These are phyloP conservation scores for Hypoxylon intermedium DNA, from an alignment of 495 filamentous ascomycete species.

Conservation along the genomic window DNA sequence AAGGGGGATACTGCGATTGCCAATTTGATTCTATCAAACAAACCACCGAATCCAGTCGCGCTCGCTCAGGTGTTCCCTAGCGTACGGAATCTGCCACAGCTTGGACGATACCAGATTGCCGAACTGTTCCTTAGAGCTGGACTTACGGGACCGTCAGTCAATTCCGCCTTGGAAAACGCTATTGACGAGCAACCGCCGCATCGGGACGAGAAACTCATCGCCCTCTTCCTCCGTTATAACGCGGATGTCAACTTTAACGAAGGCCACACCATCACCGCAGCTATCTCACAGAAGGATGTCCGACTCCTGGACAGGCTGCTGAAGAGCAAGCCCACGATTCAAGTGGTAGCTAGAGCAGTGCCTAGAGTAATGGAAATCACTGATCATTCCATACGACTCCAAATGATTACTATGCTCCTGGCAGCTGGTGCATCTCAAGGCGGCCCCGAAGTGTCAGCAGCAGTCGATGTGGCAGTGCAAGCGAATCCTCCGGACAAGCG, in stretches of 20 bases:
- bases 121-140: slow-evolving; percentile 52
- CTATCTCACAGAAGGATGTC: slow-evolving; percentile 49
- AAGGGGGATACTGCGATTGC: slow-evolving; percentile 47
- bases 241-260: slow-evolving; percentile 56
- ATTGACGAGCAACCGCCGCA: slow-evolving; percentile 51
- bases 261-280: slow-evolving; percentile 49
- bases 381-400: slow-evolving; percentile 41
- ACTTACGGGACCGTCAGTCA: slow-evolving; percentile 43
- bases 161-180: slow-evolving; percentile 50
- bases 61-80: slow-evolving; percentile 50
- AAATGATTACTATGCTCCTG: slow-evolving; percentile 51
- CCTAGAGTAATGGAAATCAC: slow-evolving; percentile 46
- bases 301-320: slow-evolving; percentile 48
- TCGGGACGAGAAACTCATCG: slow-evolving; percentile 52
- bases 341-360: slow-evolving; percentile 46
- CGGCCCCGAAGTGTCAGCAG: slow-evolving; percentile 45
- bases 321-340: slow-evolving; percentile 45
- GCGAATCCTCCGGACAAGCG: slow-evolving; percentile 47
- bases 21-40: slow-evolving; percentile 47
- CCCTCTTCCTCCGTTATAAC: slow-evolving; percentile 52
- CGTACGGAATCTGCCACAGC: slow-evolving; percentile 38
- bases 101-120: slow-evolving; percentile 48
- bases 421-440: slow-evolving; percentile 46
- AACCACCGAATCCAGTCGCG: slow-evolving; percentile 46
- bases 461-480: slow-evolving; percentile 43